Evolutionary conservation across 2,329 filamentous ascomycete species (phyloP).

Genomic region (Hymenoscyphus fraxineus): DNA sequence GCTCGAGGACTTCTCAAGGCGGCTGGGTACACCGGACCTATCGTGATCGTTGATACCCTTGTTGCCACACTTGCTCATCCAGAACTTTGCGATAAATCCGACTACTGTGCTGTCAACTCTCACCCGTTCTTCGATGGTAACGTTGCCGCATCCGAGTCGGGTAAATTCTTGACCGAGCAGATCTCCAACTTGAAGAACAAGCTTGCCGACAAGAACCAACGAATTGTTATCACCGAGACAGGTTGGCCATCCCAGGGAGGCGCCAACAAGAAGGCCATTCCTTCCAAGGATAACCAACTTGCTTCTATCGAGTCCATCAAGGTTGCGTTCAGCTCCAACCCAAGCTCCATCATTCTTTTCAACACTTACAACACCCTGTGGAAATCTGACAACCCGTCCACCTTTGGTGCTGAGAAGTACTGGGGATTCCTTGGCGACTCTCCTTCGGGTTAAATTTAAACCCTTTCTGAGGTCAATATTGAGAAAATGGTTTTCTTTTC

Average conservation of each 20-base stretch:
- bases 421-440: constrained; percentile 60
- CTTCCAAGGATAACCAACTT: constrained; percentile 62
- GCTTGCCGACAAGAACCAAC: constrained; percentile 47
- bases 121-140: constrained; percentile 79
- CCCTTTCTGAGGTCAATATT: constrained; percentile 2
- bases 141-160: constrained; percentile 57
- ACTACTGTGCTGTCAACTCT: constrained; percentile 77
- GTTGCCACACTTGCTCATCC: constrained; percentile 63
- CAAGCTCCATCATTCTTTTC: constrained; percentile 63
- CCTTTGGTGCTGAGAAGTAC: constrained; percentile 70
- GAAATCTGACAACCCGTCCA: constrained; percentile 62
- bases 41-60: constrained; percentile 80
- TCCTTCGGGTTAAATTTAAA: constrained; percentile 26
- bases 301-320: constrained; percentile 64
- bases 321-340: constrained; percentile 49
- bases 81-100: constrained; percentile 66
- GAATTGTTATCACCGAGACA: constrained; percentile 72
- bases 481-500: neutral
- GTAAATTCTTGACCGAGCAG: constrained; percentile 61
- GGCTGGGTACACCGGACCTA: constrained; percentile 66
- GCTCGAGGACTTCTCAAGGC: constrained; percentile 55
- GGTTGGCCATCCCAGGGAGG: constrained; percentile 75
- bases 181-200: constrained; percentile 43
- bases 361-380: constrained; percentile 76
- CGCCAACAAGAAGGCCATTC: constrained; percentile 64